These are phyloP conservation scores for Chrysanthemum lavandulifolium DNA, from an alignment of 129 eudicot genomes.

Conservation along the genomic window DNA sequence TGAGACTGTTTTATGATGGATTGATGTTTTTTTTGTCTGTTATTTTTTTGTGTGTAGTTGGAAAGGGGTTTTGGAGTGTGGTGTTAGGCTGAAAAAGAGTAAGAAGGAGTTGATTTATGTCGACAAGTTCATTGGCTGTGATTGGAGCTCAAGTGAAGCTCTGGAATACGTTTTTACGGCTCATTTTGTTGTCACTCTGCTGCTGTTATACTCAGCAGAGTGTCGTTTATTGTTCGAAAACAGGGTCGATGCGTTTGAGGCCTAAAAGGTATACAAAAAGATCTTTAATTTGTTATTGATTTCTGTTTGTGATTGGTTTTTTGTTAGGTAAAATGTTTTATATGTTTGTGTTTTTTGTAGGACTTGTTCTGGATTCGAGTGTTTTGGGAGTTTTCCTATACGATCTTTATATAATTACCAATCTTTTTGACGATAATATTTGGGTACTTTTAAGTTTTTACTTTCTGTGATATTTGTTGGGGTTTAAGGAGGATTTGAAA, in stretches of 20 bases:
- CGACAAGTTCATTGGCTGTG: constrained; percentile 54
- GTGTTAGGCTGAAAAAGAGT: constrained; percentile 28
- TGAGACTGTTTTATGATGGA: too few species aligned
- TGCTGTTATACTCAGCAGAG: constrained; percentile 69
- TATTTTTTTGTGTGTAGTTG: neutral
- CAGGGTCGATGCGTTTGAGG: constrained; percentile 99
- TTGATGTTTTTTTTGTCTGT: too few species aligned
- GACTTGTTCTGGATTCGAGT: constrained; percentile 94
- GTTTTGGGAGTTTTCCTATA: constrained; percentile 88
- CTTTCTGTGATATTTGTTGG: constrained; percentile 19
- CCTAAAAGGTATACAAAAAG: constrained; percentile 55
- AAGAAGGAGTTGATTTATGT: constrained; percentile 61
- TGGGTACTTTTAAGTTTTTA: too few species aligned
- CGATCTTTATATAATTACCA: constrained; percentile 5
- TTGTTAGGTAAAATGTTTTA: neutral
- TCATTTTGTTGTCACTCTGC: constrained; percentile 46
- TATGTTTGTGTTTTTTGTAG: constrained; percentile 47
- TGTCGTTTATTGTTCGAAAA: constrained; percentile 19
- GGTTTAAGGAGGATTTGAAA: constrained; percentile 20
- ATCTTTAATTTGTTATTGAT: neutral
- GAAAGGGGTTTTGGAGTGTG: constrained; percentile 24
- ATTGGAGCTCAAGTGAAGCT: constrained; percentile 58
- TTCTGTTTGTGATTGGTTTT: neutral
- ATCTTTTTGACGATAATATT: too few species aligned
- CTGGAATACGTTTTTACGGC: constrained; percentile 41